phyloP scores from a whole-genome alignment of 768 basidiomycete species.

The Lactifluus subvellereus region DNA sequence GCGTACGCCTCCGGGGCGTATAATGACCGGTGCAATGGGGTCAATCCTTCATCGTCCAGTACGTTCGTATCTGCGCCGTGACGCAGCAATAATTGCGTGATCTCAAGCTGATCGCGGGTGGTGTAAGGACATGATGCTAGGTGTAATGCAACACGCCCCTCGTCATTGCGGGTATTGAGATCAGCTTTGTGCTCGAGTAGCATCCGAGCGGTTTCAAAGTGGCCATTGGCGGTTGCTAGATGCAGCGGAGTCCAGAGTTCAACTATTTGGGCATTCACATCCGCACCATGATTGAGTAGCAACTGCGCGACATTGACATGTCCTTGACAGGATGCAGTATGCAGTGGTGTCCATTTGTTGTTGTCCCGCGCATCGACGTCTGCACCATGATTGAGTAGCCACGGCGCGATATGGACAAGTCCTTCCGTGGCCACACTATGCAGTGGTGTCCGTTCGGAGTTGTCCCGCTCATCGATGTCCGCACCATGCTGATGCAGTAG shows the following conservation, averaged over 20 bases:
- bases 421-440: accelerated
- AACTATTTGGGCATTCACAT: neutral
- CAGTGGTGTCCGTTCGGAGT: accelerated
- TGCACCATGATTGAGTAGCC: neutral
- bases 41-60: neutral
- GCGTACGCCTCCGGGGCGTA: accelerated
- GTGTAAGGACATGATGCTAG: neutral
- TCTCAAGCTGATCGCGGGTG: neutral
- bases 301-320: neutral
- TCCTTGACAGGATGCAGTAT: neutral
- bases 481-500: neutral
- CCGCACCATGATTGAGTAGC: neutral
- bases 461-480: neutral
- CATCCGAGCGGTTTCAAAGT: neutral
- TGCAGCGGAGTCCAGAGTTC: neutral
- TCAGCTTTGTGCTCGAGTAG: neutral
- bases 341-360: accelerated
- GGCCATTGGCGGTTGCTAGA: neutral
- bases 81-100: neutral
- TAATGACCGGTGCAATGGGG: neutral
- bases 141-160: neutral
- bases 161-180: neutral
- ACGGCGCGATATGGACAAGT: neutral
- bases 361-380: neutral
- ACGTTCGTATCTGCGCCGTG: neutral